Percentiles rank a stretch among this genome's conserved stretches.
Conservation (phyloP, 2,329 filamentous ascomycete species). For the Zopfia rhizophila region DNA sequence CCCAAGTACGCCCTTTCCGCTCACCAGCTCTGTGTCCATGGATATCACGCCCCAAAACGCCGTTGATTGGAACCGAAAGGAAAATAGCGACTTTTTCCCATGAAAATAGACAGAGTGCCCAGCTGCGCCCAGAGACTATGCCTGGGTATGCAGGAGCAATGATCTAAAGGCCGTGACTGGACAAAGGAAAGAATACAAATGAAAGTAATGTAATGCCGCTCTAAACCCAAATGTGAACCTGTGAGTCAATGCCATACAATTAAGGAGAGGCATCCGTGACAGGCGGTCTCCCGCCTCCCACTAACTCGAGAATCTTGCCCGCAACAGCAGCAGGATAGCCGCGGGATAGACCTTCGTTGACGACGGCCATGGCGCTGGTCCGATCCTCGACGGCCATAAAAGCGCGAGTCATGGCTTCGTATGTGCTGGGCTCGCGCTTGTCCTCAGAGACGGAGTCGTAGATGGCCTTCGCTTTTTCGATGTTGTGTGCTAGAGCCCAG, state of each 20-base stretch:
- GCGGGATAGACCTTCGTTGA: slow-evolving; percentile 88
- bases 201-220: slow-evolving; percentile 11
- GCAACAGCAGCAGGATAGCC: slow-evolving; percentile 93
- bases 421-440: slow-evolving; percentile 94
- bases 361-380: slow-evolving; percentile 77
- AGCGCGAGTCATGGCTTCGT: slow-evolving; percentile 97
- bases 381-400: slow-evolving; percentile 87
- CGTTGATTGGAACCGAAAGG: slow-evolving; percentile 3
- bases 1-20: not conserved
- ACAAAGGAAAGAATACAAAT: slow-evolving; percentile 19
- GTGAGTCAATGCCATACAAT: not conserved
- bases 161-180: slow-evolving; percentile 14
- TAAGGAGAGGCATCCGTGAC: slow-evolving; percentile 32
- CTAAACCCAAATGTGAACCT: slow-evolving; percentile 16
- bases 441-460: slow-evolving; percentile 81
- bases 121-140: slow-evolving; percentile 13
- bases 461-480: slow-evolving; percentile 79
- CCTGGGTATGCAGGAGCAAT: slow-evolving; percentile 9
- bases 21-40: no score
- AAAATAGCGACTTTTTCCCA: no score
- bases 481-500: slow-evolving; percentile 87
- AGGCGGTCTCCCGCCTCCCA: slow-evolving; percentile 57
- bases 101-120: no score
- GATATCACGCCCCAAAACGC: slow-evolving; percentile 13
- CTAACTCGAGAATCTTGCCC: slow-evolving; percentile 91